A percentile compares a stretch with the other conserved stretches of the same genome.
These are phyloP conservation scores for Terana coerulea DNA, from an alignment of 768 basidiomycete genomes.

Conservation along the genomic window DNA sequence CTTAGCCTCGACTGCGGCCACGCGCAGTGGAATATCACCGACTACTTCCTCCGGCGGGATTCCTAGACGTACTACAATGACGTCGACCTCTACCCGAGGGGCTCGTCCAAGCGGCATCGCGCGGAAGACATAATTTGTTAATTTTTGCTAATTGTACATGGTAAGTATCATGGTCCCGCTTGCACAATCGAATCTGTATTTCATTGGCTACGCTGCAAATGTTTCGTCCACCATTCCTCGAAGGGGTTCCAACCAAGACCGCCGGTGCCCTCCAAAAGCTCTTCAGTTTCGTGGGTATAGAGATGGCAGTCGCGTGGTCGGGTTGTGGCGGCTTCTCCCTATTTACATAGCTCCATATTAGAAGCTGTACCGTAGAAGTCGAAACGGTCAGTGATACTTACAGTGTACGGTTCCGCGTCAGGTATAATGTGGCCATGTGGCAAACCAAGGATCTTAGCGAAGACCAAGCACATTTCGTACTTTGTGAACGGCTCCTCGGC, in stretches of 20 bases:
- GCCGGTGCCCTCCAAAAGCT: constrained; percentile 41
- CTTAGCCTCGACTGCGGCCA: constrained; percentile 10
- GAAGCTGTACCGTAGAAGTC: background rate
- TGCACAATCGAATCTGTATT: background rate
- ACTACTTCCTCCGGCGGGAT: constrained; percentile 7
- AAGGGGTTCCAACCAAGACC: constrained; percentile 65
- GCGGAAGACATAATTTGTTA: constrained; percentile 11
- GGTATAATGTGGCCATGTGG: constrained; percentile 74
- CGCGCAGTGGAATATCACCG: constrained; percentile 9
- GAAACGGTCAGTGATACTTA: constrained; percentile 16
- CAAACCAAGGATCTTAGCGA: constrained; percentile 65
- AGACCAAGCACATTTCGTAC: constrained; percentile 85
- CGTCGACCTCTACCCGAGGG: constrained; percentile 5
- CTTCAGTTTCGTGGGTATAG: constrained; percentile 71
- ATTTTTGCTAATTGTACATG: background rate
- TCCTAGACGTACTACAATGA: constrained; percentile 9
- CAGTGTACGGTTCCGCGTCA: constrained; percentile 63
- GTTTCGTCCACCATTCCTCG: constrained; percentile 78
- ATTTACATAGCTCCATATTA: background rate
- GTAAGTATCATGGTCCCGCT: background rate
- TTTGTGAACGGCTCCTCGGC: constrained; percentile 83
- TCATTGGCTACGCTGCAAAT: constrained; percentile 30
- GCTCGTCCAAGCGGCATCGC: constrained; percentile 16
- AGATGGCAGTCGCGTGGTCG: constrained; percentile 82
- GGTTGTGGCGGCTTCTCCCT: constrained; percentile 52